These are phyloP conservation scores for Cystobasidium slooffiae DNA, from an alignment of 1,284 basidiomycete genomes.

Conservation along the genomic window DNA sequence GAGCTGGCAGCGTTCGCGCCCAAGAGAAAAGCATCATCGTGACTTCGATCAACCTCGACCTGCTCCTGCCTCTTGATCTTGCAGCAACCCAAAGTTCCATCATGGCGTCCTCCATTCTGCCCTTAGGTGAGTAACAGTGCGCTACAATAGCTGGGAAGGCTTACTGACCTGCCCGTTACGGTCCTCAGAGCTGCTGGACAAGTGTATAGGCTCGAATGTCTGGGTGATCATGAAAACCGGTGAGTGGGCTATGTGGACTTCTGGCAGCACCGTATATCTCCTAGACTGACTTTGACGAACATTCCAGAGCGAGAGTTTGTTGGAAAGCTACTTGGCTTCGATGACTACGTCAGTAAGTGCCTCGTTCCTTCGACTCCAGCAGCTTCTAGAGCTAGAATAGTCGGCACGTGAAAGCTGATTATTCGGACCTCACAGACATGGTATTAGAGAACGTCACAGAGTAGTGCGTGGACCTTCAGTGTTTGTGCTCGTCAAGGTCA, in stretches of 20 bases:
- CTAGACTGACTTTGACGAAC: not conserved
- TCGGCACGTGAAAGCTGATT: constrained; percentile 3
- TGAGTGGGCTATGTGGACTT: constrained; percentile 13
- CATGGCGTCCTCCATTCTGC: constrained; percentile 72
- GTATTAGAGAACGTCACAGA: constrained; percentile 96
- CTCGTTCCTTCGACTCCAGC: constrained; percentile 11
- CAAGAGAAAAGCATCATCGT: too few species aligned
- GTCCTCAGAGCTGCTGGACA: constrained; percentile 80
- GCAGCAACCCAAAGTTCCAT: not conserved
- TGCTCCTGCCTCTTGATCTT: constrained; percentile 5
- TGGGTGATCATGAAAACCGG: constrained; percentile 93
- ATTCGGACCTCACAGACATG: constrained; percentile 66
- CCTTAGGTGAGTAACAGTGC: constrained; percentile 56
- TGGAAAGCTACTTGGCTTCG: constrained; percentile 94
- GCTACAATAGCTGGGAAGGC: constrained; percentile 23
- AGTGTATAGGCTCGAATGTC: constrained; percentile 88
- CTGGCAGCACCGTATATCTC: not conserved
- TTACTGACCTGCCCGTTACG: constrained; percentile 55
- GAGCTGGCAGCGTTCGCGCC: too few species aligned
- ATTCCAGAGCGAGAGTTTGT: constrained; percentile 81
- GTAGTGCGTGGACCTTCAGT: constrained; percentile 66
- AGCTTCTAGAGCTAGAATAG: not conserved
- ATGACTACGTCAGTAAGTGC: constrained; percentile 98
- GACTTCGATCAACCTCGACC: not conserved
- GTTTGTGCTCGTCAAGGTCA: too few species aligned